phyloP scores from a whole-genome alignment of 768 basidiomycete genomes.

The Nevesoporus exiguus region DNA sequence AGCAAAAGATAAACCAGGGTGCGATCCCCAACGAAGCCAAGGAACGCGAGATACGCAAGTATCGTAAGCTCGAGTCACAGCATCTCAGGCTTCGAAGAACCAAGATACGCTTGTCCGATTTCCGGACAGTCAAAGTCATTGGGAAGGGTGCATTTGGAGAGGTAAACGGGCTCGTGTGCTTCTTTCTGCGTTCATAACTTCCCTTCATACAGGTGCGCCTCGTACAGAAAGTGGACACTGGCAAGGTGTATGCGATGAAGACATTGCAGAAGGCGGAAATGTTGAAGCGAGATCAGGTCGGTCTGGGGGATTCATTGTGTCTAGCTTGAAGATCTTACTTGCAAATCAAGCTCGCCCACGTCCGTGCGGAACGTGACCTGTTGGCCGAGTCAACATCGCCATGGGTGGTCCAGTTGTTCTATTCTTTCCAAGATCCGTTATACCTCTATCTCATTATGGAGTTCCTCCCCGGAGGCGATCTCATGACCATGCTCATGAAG shows the following conservation, averaged over 20 bases:
- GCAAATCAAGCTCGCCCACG: conserved; percentile 78
- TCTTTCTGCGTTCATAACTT: background rate
- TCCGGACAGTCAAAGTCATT: conserved; percentile 96
- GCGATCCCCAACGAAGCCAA: conserved; percentile 76
- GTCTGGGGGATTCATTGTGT: conserved; percentile 21
- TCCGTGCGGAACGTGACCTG: conserved; percentile 95
- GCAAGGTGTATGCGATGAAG: conserved; percentile 99
- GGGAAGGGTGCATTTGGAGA: conserved; percentile 99
- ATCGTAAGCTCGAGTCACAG: conserved; percentile 82
- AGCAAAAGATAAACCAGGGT: conserved; percentile 76
- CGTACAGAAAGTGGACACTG: conserved; percentile 96
- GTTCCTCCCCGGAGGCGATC: conserved; percentile 87
- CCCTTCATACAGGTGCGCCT: conserved; percentile 66
- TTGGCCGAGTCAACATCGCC: conserved; percentile 94
- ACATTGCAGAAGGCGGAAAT: conserved; percentile 97
- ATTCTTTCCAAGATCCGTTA: conserved; percentile 94
- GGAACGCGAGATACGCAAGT: conserved; percentile 82
- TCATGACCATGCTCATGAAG: conserved; percentile 99
- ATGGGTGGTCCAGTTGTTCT: conserved; percentile 97
- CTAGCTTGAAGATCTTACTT: conserved; percentile 5
- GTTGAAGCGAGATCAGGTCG: conserved; percentile 97
- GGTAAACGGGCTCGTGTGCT: conserved; percentile 40
- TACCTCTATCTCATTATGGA: conserved; percentile 99
- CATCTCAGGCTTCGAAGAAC: conserved; percentile 91
- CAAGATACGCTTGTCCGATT: conserved; percentile 89